A percentile compares a stretch with the other conserved stretches of the same genome.
phyloP scores from a whole-genome alignment of 208 protist species.

The Leishmania aethiopica region DNA sequence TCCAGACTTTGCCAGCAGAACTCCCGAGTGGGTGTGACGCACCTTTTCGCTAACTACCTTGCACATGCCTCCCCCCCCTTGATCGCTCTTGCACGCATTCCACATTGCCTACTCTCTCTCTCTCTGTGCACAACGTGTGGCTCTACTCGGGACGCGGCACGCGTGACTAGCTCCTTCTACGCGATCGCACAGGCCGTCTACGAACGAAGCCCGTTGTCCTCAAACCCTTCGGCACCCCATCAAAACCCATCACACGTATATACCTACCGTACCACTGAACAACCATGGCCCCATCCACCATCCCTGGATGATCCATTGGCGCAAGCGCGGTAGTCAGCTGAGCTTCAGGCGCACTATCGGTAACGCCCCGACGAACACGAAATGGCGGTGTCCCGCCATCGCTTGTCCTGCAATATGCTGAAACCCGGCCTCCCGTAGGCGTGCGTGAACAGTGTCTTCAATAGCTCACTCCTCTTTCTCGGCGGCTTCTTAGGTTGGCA shows the following conservation, averaged over 20 bases:
- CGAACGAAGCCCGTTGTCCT: background rate
- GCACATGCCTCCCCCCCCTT: background rate
- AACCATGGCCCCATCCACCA: background rate
- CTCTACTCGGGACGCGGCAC: background rate
- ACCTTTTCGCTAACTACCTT: background rate
- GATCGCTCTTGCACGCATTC: background rate
- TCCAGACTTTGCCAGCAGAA: background rate
- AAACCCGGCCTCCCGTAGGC: constrained; percentile 19
- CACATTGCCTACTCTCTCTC: background rate
- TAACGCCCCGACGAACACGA: constrained; percentile 32
- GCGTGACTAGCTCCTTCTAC: background rate
- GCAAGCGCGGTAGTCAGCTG: background rate
- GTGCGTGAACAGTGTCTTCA: constrained; percentile 15
- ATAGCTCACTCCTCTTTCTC: constrained; percentile 7
- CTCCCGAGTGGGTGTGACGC: background rate
- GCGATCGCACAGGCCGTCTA: background rate
- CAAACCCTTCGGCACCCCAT: background rate
- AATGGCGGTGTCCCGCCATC: constrained; percentile 23
- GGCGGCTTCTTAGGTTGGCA: constrained; percentile 13
- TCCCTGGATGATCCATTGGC: background rate
- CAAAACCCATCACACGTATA: background rate
- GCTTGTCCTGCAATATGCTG: constrained; percentile 24
- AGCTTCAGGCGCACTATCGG: constrained; percentile 30
- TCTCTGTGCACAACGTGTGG: background rate
- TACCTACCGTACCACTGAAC: background rate